phyloP scores from a whole-genome alignment of 768 basidiomycete genomes.

The Boletus reticuloceps region DNA sequence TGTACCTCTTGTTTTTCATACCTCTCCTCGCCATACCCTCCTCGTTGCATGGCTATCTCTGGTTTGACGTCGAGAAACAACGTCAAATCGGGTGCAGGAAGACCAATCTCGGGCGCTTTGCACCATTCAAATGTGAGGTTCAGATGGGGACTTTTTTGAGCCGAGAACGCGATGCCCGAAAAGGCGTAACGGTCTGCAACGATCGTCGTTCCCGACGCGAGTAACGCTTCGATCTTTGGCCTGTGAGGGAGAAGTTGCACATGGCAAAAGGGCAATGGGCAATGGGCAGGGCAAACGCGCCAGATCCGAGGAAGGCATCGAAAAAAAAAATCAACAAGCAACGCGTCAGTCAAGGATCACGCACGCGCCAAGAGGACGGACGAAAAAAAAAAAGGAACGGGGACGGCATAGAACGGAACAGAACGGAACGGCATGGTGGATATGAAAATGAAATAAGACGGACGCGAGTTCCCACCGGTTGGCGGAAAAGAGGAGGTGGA shows the following conservation, averaged over 20 bases:
- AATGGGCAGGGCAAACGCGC: too few species aligned
- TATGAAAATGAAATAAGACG: slow-evolving; percentile 20
- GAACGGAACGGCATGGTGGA: too few species aligned
- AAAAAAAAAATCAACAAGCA: not conserved
- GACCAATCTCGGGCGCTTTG: slow-evolving; percentile 75
- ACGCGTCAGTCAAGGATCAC: not conserved
- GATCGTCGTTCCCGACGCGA: slow-evolving; percentile 66
- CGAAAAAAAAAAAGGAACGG: not conserved
- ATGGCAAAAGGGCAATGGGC: too few species aligned
- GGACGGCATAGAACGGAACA: too few species aligned
- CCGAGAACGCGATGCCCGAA: slow-evolving; percentile 90
- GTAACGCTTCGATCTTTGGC: slow-evolving; percentile 54
- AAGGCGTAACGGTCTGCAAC: slow-evolving; percentile 95
- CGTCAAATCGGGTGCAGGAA: slow-evolving; percentile 87
- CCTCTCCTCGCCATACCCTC: slow-evolving; percentile 83
- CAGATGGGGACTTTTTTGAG: slow-evolving; percentile 41
- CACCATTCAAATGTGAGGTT: slow-evolving; percentile 81
- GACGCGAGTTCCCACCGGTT: slow-evolving; percentile 97
- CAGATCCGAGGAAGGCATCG: not conserved
- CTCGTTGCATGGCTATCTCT: slow-evolving; percentile 61
- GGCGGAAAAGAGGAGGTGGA: slow-evolving; percentile 94
- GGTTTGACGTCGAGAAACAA: slow-evolving; percentile 85
- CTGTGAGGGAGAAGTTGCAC: slow-evolving; percentile 32
- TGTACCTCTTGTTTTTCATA: slow-evolving; percentile 85
- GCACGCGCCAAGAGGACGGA: too few species aligned